Base-by-base conservation (phyloP, 2,329 filamentous ascomycete genomes). In the Neofusicoccum ribis region DNA sequence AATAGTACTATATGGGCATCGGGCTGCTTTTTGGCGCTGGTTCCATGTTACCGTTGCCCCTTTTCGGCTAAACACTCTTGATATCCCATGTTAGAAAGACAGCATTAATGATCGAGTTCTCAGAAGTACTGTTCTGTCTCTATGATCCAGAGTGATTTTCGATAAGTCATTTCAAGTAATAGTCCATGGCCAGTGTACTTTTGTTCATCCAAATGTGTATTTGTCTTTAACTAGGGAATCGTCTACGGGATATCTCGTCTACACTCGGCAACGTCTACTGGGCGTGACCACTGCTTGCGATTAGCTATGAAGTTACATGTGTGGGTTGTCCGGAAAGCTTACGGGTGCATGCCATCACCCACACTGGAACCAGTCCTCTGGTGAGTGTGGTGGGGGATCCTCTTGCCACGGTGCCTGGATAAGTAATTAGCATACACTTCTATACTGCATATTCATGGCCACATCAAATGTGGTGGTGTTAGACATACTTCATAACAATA, bases 401-500 rank as follows among this genome's bases (percentile, higher is more conserved):
- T 12, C 41, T 20, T 60, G 31, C 56, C 56, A 39, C 56, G 56
- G 56, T 60, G 56, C 43, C 56, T 60, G 6, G 17, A 59, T 7
- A 36, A 47, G 27, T 9, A 36, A 3, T 59, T 36, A 59, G 54
- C 14, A 46, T 34, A 27, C 11, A 6, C 39, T 14, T 12, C 39
- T 14, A 5, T 46, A 5, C 43, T 17, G 15, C 15, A 20, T 17
- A 12, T n/a, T 46, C 14, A 46, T 46, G 1, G n/a, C 43, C 7
- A n/a, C 14, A 41, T 12, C 11, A 1, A 41, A 17, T 46, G 43
- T n/a, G 43, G 14, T 17, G n/a, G 43, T 3, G 15, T n/a, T 46
- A 23, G 15, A 74, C 77, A 72, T 69, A 78, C 77, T 78, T 77
- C 68, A 74, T 73, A 0, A 80, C 73, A 67, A 80, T 76, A 47